Percentiles rank a stretch among this genome's conserved stretches.
Evolutionary conservation across 2,329 filamentous ascomycete species (phyloP).

Genomic region (Penicillium paneum): DNA sequence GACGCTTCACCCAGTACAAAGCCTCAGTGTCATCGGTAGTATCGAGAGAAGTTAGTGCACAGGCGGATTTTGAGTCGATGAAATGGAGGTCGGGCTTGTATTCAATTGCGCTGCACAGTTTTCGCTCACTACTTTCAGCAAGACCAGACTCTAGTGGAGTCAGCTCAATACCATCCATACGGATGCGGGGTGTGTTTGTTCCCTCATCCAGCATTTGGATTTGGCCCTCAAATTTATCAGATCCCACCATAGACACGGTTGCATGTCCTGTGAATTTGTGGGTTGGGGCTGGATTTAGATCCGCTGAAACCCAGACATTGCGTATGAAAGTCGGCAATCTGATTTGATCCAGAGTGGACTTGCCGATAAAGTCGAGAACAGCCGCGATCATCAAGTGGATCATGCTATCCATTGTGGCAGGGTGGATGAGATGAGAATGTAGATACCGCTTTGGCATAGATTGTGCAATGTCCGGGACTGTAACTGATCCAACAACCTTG

Average conservation of each 20-base stretch:
- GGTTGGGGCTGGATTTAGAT: conserved; percentile 18
- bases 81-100: conserved; percentile 29
- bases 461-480: conserved; percentile 28
- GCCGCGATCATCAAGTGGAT: conserved; percentile 31
- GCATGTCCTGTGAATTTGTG: conserved; percentile 27
- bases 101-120: conserved; percentile 26
- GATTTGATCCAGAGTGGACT: conserved; percentile 20
- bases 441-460: conserved; percentile 35
- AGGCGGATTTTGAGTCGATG: conserved; percentile 15
- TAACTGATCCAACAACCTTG: conserved; percentile 23
- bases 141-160: conserved; percentile 27
- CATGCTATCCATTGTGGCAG: conserved; percentile 37
- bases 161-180: conserved; percentile 27
- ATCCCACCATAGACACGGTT: conserved; percentile 9
- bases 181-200: conserved; percentile 13
- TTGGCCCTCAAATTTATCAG: conserved; percentile 18
- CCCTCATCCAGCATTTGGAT: conserved; percentile 20
- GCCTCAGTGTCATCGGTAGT: conserved; percentile 6
- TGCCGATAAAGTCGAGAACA: conserved; percentile 23
- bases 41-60: conserved; percentile 7
- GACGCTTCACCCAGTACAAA: conserved; percentile 21
- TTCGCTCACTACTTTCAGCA: conserved; percentile 11
- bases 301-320: conserved; percentile 33
- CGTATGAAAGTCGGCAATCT: conserved; percentile 32
- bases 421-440: conserved; percentile 36